Evolutionary conservation across 1,139 yeast genomes (phyloP).

Genomic region (Blastobotrys persicus): DNA sequence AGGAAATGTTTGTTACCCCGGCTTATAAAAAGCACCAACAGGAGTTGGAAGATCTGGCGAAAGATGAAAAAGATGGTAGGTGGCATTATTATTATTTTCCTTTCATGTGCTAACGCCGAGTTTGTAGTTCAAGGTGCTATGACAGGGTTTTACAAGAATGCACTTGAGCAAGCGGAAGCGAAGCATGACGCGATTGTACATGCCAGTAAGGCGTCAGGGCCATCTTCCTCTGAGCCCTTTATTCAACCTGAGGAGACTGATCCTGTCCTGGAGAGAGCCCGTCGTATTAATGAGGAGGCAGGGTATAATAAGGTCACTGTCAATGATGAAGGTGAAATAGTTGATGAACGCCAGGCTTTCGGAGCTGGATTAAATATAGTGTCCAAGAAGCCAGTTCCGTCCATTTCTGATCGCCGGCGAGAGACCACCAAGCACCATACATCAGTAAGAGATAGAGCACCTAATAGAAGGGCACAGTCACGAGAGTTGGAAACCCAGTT

Average conservation of each 20-base stretch:
- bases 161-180: slow-evolving; percentile 27
- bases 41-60: slow-evolving; percentile 29
- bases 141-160: slow-evolving; percentile 28
- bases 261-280: slow-evolving; percentile 14
- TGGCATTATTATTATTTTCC: too few species aligned
- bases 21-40: slow-evolving; percentile 43
- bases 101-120: background rate
- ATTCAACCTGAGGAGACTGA: background rate
- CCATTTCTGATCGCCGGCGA: background rate
- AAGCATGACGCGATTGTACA: slow-evolving; percentile 26
- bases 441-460: background rate
- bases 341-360: slow-evolving; percentile 32
- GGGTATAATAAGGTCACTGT: slow-evolving; percentile 28
- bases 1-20: slow-evolving; percentile 45
- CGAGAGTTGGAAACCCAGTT: slow-evolving; percentile 3
- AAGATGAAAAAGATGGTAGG: slow-evolving; percentile 27
- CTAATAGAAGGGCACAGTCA: background rate
- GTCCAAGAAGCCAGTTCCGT: slow-evolving; percentile 1
- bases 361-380: slow-evolving; percentile 34
- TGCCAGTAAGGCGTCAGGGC: slow-evolving; percentile 16
- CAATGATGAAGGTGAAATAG: slow-evolving; percentile 34
- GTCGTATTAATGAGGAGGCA: slow-evolving; percentile 21
- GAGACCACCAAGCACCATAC: background rate
- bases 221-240: background rate
- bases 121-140: slow-evolving; percentile 15